A percentile compares a stretch with the other conserved stretches of the same genome.
These are phyloP conservation scores for Fusarium cyanostomum DNA, from an alignment of 2,329 filamentous ascomycete species.

Conservation along the genomic window DNA sequence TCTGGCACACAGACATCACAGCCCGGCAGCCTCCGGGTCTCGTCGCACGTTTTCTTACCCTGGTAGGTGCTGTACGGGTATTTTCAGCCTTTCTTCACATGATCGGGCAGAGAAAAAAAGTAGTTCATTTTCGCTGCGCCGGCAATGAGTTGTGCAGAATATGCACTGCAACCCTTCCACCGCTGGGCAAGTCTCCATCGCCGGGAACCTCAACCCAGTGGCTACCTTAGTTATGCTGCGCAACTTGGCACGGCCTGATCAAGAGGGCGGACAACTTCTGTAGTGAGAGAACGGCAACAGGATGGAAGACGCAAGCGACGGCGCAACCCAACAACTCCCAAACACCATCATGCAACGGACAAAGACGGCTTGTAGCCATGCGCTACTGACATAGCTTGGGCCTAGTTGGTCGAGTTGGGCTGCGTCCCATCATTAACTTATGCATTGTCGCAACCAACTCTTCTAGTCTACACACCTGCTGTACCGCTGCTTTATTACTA, in stretches of 20 bases:
- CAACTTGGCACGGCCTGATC: background rate
- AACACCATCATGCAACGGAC: no score
- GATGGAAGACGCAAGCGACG: conserved; percentile 5
- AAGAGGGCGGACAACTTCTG: background rate
- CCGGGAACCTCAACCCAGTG: background rate
- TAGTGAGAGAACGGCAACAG: no score
- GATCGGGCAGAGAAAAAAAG: background rate
- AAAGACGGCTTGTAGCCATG: no score
- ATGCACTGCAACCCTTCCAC: background rate
- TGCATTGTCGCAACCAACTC: conserved; percentile 5
- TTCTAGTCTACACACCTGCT: conserved; percentile 16
- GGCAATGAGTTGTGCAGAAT: background rate
- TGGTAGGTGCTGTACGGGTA: no score
- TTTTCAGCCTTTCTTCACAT: background rate
- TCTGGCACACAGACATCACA: background rate
- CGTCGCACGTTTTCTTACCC: conserved; percentile 28
- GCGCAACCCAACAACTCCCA: no score
- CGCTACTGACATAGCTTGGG: background rate
- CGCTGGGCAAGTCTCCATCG: conserved; percentile 2
- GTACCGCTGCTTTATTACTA: conserved; percentile 20
- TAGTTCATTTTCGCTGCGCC: conserved; percentile 2
- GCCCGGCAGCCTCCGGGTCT: conserved; percentile 26
- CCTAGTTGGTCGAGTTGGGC: background rate
- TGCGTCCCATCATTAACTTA: no score
- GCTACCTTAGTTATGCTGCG: background rate